phyloP scores from a whole-genome alignment of 208 protist genomes.

The Acanthamoeba quina region DNA sequence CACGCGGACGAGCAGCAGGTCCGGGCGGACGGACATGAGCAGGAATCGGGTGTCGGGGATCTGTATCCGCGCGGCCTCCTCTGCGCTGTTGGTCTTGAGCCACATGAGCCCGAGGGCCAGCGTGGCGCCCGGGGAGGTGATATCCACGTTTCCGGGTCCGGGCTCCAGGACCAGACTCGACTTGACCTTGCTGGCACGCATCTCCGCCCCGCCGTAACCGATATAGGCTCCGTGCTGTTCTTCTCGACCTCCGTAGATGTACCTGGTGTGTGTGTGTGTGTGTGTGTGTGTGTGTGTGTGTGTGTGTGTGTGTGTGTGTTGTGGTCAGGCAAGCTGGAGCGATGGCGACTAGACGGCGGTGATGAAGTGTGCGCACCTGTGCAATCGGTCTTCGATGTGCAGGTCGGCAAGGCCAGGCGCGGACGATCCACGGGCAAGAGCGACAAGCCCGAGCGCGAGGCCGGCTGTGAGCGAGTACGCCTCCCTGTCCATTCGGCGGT shows the following conservation, averaged over 20 bases:
- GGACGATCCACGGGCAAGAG: conserved; percentile 79
- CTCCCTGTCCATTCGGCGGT: conserved; percentile 76
- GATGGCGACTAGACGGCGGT: neutral
- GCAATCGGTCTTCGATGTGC: conserved; percentile 82
- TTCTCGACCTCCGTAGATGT: conserved; percentile 13
- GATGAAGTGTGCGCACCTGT: conserved; percentile 1
- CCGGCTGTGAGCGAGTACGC: conserved; percentile 85
- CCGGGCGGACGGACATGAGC: conserved; percentile 88
- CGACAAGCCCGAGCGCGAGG: conserved; percentile 85
- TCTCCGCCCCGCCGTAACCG: neutral
- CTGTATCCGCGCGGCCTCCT: conserved; percentile 83
- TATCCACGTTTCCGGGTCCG: conserved; percentile 86
- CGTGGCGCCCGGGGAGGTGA: conserved; percentile 89
- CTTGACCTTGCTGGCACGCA: conserved; percentile 9
- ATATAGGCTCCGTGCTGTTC: neutral
- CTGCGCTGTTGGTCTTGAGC: conserved; percentile 86
- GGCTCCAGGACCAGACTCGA: conserved; percentile 83
- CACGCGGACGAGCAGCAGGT: conserved; percentile 87
- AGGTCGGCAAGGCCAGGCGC: conserved; percentile 82
- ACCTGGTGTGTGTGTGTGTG: conserved; percentile 1
- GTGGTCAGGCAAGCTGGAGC: neutral
- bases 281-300: no score
- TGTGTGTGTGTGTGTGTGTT: no score
- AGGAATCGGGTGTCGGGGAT: conserved; percentile 87
- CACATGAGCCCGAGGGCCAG: conserved; percentile 89